These are phyloP conservation scores for Pugionium dolabratum DNA, from an alignment of 345 rosid species.

Conservation along the genomic window DNA sequence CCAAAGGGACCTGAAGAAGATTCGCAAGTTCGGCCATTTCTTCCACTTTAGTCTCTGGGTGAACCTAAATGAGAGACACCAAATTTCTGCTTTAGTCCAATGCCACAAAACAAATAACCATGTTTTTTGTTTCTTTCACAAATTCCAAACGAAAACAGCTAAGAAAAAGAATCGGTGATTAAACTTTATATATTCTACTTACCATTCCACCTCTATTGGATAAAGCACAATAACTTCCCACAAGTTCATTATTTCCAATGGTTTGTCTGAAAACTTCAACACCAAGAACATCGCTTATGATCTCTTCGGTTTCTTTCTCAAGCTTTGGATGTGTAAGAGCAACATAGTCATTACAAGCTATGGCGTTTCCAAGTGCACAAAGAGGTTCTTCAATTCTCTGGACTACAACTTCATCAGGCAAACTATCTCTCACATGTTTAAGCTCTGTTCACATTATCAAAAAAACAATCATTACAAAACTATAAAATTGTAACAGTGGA, in stretches of 20 bases:
- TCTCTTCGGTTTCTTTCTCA: constrained; percentile 80
- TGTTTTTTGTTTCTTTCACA: background rate
- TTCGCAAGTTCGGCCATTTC: constrained; percentile 77
- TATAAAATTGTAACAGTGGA: background rate
- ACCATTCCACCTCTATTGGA: constrained; percentile 88
- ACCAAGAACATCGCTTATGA: constrained; percentile 78
- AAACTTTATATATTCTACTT: constrained; percentile 39
- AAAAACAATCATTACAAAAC: background rate
- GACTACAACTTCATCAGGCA: constrained; percentile 78
- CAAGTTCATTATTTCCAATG: constrained; percentile 75
- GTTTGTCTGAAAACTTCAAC: constrained; percentile 84
- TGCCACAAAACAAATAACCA: background rate
- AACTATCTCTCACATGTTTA: constrained; percentile 77
- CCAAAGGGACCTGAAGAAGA: constrained; percentile 65
- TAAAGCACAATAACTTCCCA: constrained; percentile 78
- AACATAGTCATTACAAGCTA: constrained; percentile 85
- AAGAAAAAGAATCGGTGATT: background rate
- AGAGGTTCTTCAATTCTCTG: constrained; percentile 76
- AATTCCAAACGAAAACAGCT: background rate
- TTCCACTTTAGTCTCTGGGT: constrained; percentile 54
- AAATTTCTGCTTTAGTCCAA: background rate
- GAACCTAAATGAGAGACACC: constrained; percentile 4
- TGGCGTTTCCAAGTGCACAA: constrained; percentile 79
- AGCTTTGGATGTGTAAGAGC: constrained; percentile 81
- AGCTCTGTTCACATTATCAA: constrained; percentile 52